Conservation (phyloP, 768 basidiomycete species). For the Collybia sp. region DNA sequence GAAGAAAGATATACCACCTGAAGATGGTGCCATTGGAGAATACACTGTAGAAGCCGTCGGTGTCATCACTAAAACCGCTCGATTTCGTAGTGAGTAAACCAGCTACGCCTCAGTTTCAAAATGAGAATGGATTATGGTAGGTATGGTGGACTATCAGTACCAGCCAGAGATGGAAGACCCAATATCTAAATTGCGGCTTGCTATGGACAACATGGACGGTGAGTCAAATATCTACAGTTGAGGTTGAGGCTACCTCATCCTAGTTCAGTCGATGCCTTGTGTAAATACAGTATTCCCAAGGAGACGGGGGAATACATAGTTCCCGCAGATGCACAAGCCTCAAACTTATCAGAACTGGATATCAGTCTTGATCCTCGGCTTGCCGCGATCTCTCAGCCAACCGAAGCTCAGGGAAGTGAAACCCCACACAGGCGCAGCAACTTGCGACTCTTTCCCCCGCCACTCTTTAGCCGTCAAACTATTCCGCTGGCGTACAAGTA, state of each 20-base stretch:
- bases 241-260: slow-evolving; percentile 1
- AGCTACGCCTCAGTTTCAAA: neutral
- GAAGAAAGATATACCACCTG: slow-evolving; percentile 17
- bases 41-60: slow-evolving; percentile 75
- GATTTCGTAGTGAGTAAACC: slow-evolving; percentile 77
- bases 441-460: slow-evolving; percentile 80
- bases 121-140: slow-evolving; percentile 33
- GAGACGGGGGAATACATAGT: slow-evolving; percentile 62
- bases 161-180: slow-evolving; percentile 72
- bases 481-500: slow-evolving; percentile 83
- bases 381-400: slow-evolving; percentile 14
- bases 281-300: slow-evolving; percentile 61
- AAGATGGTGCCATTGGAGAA: slow-evolving; percentile 47
- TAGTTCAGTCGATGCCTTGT: slow-evolving; percentile 64
- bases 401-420: neutral
- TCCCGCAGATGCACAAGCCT: slow-evolving; percentile 15
- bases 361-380: slow-evolving; percentile 53
- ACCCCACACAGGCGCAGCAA: slow-evolving; percentile 38
- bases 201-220: slow-evolving; percentile 87
- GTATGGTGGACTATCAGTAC: slow-evolving; percentile 93
- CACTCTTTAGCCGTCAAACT: slow-evolving; percentile 79
- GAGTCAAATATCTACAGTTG: slow-evolving; percentile 11
- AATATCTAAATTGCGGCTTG: slow-evolving; percentile 57
- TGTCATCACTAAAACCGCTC: slow-evolving; percentile 71
- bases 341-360: slow-evolving; percentile 16